Base-by-base conservation (phyloP, 202 grass and related monocot species). In the Digitaria exilis region DNA sequence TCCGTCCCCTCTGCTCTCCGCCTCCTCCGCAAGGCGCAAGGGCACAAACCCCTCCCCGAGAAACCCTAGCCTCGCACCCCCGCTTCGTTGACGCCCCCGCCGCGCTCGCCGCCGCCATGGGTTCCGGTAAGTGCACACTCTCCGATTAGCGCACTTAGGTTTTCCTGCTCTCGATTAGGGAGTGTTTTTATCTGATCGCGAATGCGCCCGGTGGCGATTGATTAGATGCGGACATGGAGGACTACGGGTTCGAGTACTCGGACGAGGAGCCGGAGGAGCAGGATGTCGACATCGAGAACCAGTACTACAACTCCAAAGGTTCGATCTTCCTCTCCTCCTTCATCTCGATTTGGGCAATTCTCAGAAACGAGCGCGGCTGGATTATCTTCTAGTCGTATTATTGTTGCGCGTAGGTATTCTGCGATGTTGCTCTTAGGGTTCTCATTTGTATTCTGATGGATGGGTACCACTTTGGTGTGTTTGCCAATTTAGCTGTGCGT, bases 261-360 rank as follows among this genome's bases (percentile, higher is more conserved):
- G 96, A 98, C 9, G 96, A 98, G 8, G 96, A 98, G 82, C 91
- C 87, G 19, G 91, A 96, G 84, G 96, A 98, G 83, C 92, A 95
- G 84, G 96, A 98, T 72, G 96, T 98, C 72, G 96, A 98, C 76
- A 98, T 98, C 41, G 96, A 98, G 96, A 98, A 98, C 68, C 96
- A 98, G 65, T 99, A 99, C 75, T 99, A 99, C 87, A 99, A 99
- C 65, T 99, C 96, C 25, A 99, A 99, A 94, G 96, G 96, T 99
- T 87, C 9, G 69, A 15, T 21, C 46, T 67, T 80, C 31, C n/a
- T 72, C 30, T 62, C 44, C 35, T 52, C 50, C 14, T 81, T 9
- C 14, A 21, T 34, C 44, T 68, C 39, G 30, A 51, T 11, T 63
- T 6, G 28, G 54, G 63, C n/a, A 4, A 25, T 62, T 60, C 32